Evolutionary conservation across 768 basidiomycete species (phyloP), one percentile per base, ranked within the genome.

Genomic region (Calvatia gigantea): DNA sequence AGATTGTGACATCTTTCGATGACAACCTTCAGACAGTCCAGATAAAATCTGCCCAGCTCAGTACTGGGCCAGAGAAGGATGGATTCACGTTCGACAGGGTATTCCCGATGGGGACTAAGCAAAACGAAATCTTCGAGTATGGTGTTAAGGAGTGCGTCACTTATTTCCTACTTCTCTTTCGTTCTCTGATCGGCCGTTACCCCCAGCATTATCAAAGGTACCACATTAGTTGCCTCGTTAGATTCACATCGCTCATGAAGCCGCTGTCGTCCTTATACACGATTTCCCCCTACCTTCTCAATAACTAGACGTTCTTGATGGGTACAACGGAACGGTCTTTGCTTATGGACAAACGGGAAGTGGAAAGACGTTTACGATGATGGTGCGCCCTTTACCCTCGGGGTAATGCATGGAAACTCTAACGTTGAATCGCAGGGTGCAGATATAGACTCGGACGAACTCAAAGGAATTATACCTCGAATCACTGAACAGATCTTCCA

Each of bases 401-500:
- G 38, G 21, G 15, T 11, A 11, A 15, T 32, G 3, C 39, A 48
- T 39, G 6, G 12, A 15, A 42, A 31, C 23, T 49, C 21, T 46
- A 15, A 35, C 52, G 31, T 29, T 41, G 17, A 14, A 43, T 41
- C 60, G 39, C 51, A 98, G 96, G 97, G 97, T 32, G 92, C 96
- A 33, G 94, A 98, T 71, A 98, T 99, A 72, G 96, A 98, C 71
- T 86, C 87, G 35, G 80, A 84, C n/a, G 89, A 95, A 21, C 76
- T 96, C 58, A 94, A 90, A 74, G 97, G 97, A 64, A 91, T 99
- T 54, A 98, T 97, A 60, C 97, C 97, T 50, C 88, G 97, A 52
- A 98, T 99, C 60, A 96, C 96, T 3, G 95, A 99, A 69, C 97
- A 99, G 70, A 97, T 99, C 67, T 99, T 99, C 71, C 91, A 94